Base-by-base conservation (phyloP, 78 protist genomes). In the Polysphondylium violaceum region DNA sequence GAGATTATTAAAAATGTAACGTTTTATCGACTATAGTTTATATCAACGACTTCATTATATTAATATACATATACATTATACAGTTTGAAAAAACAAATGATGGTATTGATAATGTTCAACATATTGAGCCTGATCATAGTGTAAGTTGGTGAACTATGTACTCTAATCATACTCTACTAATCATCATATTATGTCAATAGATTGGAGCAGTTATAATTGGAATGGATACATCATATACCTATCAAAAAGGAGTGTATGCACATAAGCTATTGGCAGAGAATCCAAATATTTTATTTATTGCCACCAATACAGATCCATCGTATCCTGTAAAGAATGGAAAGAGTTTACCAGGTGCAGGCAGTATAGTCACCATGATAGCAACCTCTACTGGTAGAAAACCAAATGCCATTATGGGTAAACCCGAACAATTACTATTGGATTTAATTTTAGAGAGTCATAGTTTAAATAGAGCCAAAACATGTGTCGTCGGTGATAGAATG, bases 151-250 rank as follows among this genome's bases (percentile, higher is more conserved):
- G n/a, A n/a, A n/a, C n/a, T n/a, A n/a, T n/a, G n/a, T n/a, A n/a
- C n/a, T n/a, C n/a, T n/a, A n/a, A n/a, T n/a, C n/a, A n/a, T n/a
- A n/a, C n/a, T n/a, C n/a, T n/a, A n/a, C n/a, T n/a, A n/a, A n/a
- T n/a, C n/a, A n/a, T n/a, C n/a, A n/a, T n/a, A n/a, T n/a, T n/a
- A n/a, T n/a, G n/a, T n/a, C n/a, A 31, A 72, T 23, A 74, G 81
- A 78, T 87, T 47, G 93, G 93, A 12, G 86, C 86, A 25, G 93
- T 87, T 7, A 35, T 87, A n/a, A 36, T 65, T 43, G 93, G 93
- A 16, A 74, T 73, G 74, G 93, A 87, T 36, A 65, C 81, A 16
- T 17, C n/a, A 25, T 36, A 75, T 23, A 35, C 71, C 33, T 87
- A 75, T 71, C 74, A 43, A 63, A 87, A 87, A 47, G 51, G 50